Percentiles rank a stretch among this genome's conserved stretches.
Evolutionary conservation across 2,329 filamentous ascomycete species (phyloP).

Genomic region (Chalaropsis ovoidea): DNA sequence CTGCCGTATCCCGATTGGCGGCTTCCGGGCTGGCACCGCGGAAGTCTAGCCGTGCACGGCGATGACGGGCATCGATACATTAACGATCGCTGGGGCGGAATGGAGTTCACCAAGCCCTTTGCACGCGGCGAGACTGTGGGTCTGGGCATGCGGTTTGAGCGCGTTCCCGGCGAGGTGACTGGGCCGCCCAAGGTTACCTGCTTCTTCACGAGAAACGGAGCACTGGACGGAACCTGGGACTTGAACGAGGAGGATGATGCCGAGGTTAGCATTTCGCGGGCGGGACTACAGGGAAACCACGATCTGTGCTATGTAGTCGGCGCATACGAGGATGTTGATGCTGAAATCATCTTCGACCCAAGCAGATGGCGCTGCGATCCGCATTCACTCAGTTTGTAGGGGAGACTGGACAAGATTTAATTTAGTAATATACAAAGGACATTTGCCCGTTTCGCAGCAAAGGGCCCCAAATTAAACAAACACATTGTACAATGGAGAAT

Average conservation of each 20-base stretch:
- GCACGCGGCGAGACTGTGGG: conserved; percentile 56
- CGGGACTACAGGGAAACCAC: conserved; percentile 58
- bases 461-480: not conserved
- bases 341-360: conserved; percentile 56
- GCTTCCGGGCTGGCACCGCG: conserved; percentile 72
- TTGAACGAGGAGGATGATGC: conserved; percentile 64
- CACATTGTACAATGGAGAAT: too few relatives aligned
- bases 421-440: conserved; percentile 9
- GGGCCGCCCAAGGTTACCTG: conserved; percentile 43
- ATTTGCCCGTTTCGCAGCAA: not conserved
- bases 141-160: conserved; percentile 55
- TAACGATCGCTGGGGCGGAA: conserved; percentile 64
- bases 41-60: conserved; percentile 63
- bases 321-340: conserved; percentile 55
- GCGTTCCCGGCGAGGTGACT: conserved; percentile 31
- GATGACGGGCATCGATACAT: conserved; percentile 70
- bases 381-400: conserved; percentile 2
- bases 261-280: conserved; percentile 50
- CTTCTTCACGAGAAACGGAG: conserved; percentile 62
- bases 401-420: not conserved
- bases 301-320: conserved; percentile 64
- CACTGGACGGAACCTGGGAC: conserved; percentile 53
- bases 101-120: conserved; percentile 56
- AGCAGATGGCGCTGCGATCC: conserved; percentile 40
- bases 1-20: conserved; percentile 69